Conservation (phyloP, 2,329 filamentous ascomycete species). For the Monilinia polystroma region DNA sequence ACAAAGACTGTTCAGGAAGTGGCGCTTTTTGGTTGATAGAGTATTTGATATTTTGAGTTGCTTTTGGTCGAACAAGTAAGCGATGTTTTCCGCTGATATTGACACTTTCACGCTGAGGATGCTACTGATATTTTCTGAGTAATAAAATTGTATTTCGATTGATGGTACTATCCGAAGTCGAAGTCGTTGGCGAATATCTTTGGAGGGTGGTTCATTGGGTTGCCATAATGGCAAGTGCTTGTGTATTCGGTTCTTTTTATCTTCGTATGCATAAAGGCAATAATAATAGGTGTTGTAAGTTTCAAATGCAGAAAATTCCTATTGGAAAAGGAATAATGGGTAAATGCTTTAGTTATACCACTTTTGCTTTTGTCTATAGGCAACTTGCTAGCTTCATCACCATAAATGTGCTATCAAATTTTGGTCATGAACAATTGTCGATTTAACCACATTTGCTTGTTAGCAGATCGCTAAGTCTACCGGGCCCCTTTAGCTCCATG, state of each 20-base stretch:
- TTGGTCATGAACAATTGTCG: too few relatives aligned
- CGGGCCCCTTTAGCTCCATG: not conserved
- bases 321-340: not conserved
- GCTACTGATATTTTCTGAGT: not conserved
- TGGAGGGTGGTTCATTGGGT: not conserved
- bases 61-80: not conserved
- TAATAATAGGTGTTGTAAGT: not conserved
- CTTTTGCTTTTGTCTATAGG: not conserved
- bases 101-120: slow-evolving; percentile 8
- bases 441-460: too few relatives aligned
- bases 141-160: not conserved
- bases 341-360: not conserved
- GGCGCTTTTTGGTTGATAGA: not conserved
- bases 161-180: slow-evolving; percentile 7
- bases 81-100: not conserved
- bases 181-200: not conserved
- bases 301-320: not conserved
- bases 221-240: not conserved
- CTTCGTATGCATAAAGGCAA: not conserved
- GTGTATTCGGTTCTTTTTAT: not conserved
- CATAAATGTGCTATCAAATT: not conserved
- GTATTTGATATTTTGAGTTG: slow-evolving; percentile 2
- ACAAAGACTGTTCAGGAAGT: not conserved
- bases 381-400: not conserved
- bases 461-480: not conserved